phyloP scores from a whole-genome alignment of 306 rosid genomes.

The Casuarina cunninghamiana region DNA sequence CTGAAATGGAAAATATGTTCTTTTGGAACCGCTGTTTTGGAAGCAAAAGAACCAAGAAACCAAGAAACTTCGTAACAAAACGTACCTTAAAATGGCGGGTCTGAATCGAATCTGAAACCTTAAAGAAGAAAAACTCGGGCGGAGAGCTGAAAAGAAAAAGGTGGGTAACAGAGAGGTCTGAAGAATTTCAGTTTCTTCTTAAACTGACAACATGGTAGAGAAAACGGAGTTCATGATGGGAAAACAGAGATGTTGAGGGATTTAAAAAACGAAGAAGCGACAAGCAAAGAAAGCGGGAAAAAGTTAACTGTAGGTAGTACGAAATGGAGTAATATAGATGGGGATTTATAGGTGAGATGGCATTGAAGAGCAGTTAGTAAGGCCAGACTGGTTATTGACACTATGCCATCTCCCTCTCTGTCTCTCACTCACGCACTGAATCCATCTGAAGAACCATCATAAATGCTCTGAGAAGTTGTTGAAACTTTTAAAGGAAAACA shows the following conservation, averaged over 20 bases:
- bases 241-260: not conserved
- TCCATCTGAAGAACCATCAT: conserved; percentile 38
- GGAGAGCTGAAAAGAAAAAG: not conserved
- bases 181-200: not conserved
- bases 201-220: not conserved
- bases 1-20: not conserved
- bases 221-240: not conserved
- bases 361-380: conserved; percentile 52
- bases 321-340: conserved; percentile 36
- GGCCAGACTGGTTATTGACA: conserved; percentile 53
- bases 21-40: not conserved
- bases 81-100: not conserved
- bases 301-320: conserved; percentile 7
- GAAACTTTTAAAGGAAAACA: conserved; percentile 33
- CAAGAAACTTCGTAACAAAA: not conserved
- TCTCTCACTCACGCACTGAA: conserved; percentile 24
- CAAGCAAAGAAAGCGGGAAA: not conserved
- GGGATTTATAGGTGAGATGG: conserved; percentile 67
- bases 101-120: conserved; percentile 23
- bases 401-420: conserved; percentile 27
- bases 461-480: conserved; percentile 65
- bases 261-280: conserved; percentile 2
- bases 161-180: not conserved
- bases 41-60: not conserved
- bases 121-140: conserved; percentile 4